These are phyloP conservation scores for Chaetomium olivaceum DNA, from an alignment of 2,329 filamentous ascomycete species.

Conservation along the genomic window DNA sequence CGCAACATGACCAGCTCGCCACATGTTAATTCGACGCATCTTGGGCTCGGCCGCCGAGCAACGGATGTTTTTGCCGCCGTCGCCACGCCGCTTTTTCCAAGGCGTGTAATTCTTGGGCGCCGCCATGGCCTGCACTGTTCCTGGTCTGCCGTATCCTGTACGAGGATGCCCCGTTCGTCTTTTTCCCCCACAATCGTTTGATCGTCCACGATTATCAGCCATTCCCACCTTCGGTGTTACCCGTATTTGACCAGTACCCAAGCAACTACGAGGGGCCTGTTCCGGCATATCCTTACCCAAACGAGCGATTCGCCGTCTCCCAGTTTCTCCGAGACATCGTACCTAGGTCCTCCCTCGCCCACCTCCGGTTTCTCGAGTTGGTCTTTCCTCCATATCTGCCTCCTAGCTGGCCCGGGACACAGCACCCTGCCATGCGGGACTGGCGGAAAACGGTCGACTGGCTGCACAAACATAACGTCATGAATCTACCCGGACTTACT, in stretches of 20 bases:
- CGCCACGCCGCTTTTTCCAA: slow-evolving; percentile 12
- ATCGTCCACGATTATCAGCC: not conserved
- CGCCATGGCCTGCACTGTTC: slow-evolving; percentile 3
- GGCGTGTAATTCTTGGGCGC: slow-evolving; percentile 6
- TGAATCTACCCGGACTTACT: not conserved
- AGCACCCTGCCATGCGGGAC: slow-evolving; percentile 7
- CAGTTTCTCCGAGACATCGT: slow-evolving; percentile 18
- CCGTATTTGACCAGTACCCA: not conserved
- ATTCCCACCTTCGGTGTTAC: too few relatives aligned
- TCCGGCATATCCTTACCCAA: not conserved
- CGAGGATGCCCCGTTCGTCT: slow-evolving; percentile 15
- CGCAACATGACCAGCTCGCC: not conserved
- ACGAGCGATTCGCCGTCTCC: slow-evolving; percentile 6
- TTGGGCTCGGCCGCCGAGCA: not conserved
- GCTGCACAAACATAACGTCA: not conserved
- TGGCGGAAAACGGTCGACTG: slow-evolving; percentile 12
- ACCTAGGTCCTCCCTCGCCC: slow-evolving; percentile 8
- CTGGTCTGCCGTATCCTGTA: not conserved
- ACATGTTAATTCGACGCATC: too few relatives aligned
- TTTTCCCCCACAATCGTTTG: slow-evolving; percentile 11
- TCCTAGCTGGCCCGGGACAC: slow-evolving; percentile 4
- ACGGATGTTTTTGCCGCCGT: not conserved
- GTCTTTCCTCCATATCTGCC: slow-evolving; percentile 17
- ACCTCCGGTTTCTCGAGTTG: slow-evolving; percentile 21
- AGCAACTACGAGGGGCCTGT: not conserved